Evolutionary conservation across 768 basidiomycete species (phyloP), one percentile per base, ranked within the genome.

Genomic region (Piloderma croceum): DNA sequence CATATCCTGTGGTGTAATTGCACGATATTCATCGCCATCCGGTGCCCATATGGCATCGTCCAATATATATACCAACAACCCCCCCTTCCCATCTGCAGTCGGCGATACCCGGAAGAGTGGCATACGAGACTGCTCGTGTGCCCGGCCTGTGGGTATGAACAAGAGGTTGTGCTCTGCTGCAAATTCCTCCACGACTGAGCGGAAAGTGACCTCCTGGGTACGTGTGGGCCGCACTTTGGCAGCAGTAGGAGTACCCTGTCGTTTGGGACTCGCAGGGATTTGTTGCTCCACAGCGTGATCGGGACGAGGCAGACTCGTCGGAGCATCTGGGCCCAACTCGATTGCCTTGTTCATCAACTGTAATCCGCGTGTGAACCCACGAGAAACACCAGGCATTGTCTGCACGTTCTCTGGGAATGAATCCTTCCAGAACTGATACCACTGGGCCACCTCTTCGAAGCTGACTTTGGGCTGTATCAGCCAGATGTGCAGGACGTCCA

Each of bases 301-400:
- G 2, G 89, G 89, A 22, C 79, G 81, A 32, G 68, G 70, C 22
- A 91, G 64, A 47, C 73, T 74, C 1, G 72, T 70, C 0, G 81
- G 76, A 7, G 89, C 90, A 21, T 86, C 76, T 2, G 79, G 70
- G 6, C 91, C 91, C 20, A 98, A 70, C 45, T 87, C 83, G 57
- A 93, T 82, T 18, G 94, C 94, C 49, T 83, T 80, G 57, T 96
- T 88, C 91, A 99, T 96, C 46, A 98, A 59, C 59, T 97, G 87
- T 42, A 97, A 60, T 1, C 90, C 96, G 36, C 81, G 74, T 32
- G 81, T 88, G 56, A 98, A 96, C 12, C 92, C 94, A 33, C 75
- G 72, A 39, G 74, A 67, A 19, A 97, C 73, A 6, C 79, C 81
- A 9, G 73, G 64, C 50, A 87, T 65, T 21, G 67, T 71, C 48